Base-by-base conservation (phyloP, 1,284 basidiomycete species). In the Hemileia vastatrix region DNA sequence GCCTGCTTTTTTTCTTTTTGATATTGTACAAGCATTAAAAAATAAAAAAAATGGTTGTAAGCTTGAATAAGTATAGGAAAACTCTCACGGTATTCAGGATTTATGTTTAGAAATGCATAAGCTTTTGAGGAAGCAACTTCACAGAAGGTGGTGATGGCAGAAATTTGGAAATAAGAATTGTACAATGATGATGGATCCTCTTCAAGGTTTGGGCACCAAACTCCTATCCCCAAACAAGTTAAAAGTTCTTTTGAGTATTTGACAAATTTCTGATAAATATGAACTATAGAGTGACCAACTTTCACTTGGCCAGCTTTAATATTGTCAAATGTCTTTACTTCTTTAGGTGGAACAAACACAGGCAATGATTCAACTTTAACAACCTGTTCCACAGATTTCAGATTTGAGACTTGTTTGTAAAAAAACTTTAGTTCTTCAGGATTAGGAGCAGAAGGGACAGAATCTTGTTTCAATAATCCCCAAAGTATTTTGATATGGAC, bases 401-500 rank as follows among this genome's bases (percentile, higher is more conserved):
- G 13, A 23, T 47, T 31, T 11, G 21, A 53, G 24, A 61, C 53
- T 15, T 33, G 31, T 21, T 2, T 13, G 24, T 60, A 60, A 31
- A 60, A 60, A 15, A 53, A 49, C 8, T 36, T 36, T 1, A 61
- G 40, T 13, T 13, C 54, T 21, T n/a, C 23, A 1, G 50, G n/a
- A 3, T 54, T 27, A 19, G 51, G 58, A n/a, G 58, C 19, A 27
- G 49, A 27, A 23, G 58, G 58, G 15, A 61, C 58, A 3, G 33
- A 19, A 9, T 44, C 40, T 36, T 54, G 51, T 15, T 33, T 54
- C 21, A 52, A 48, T 27, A 61, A 51, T 19, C 58, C 58, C 58
- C 58, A 61, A 11, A 61, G 36, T 8, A 61, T 61, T 44, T 61
- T 61, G 24, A 61, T 54, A 31, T 61, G 58, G 18, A 61, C 36